Evolutionary conservation across 2,329 filamentous ascomycete species (phyloP), one percentile per base, ranked within the genome.

Genomic region (Cryphonectria radicalis): DNA sequence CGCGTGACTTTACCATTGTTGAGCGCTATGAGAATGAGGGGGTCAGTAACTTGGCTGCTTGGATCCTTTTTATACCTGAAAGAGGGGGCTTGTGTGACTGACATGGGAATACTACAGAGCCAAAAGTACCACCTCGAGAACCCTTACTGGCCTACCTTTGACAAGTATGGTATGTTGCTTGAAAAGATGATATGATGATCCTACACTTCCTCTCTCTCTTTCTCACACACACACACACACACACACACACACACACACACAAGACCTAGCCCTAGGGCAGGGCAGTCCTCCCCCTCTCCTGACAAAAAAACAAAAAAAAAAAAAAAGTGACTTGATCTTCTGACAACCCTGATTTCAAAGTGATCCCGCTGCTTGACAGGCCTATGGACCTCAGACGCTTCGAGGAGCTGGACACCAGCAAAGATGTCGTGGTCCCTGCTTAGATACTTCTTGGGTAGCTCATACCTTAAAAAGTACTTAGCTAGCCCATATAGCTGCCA

Each of bases 91-190:
- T 66, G 40, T 35, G 66, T 70, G 40, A 70, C 71, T 53, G 35
- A 0, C 17, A 19, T n/a, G 22, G 32, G 32, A 4, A 4, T 32
- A 55, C 11, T 22, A n/a, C 74, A 86, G 82, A 86, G 83, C 77
- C 88, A 90, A 78, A 86, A 89, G 74, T 90, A 90, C 76, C 88
- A 90, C 77, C 84, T 90, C 25, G 86, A 87, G 77, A 92, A 92
- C 80, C 90, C 90, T 0, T 92, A 92, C 84, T 92, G 90, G 90
- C 87, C 92, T 83, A 92, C 91, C 0, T 93, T 93, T 76, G 91
- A 93, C 78, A 90, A 90, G 7, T 93, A 93, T 76, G 62, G 62
- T 64, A 64, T 43, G 42, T 28, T 43, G 7, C 11, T 19, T 19
- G 14, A 8, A 10, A 17, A 32, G 53, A 57, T 57, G 13, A 57